Evolutionary conservation across 1,139 yeast genomes (phyloP).

Genomic region (Spathaspora sp.): DNA sequence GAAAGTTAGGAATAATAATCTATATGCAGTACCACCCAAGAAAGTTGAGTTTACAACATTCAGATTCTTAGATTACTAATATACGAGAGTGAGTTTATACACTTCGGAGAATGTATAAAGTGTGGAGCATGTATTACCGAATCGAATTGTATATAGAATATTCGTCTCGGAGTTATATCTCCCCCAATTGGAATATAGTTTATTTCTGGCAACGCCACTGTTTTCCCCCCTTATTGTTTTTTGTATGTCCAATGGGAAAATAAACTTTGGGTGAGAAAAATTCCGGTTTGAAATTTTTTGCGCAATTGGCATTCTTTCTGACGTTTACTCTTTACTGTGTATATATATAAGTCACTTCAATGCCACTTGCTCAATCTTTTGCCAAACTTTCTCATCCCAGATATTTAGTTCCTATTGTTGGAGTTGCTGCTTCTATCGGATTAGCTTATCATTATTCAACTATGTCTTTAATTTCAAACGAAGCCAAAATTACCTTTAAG

Average conservation of each 20-base stretch:
- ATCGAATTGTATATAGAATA: background rate
- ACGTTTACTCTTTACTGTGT: background rate
- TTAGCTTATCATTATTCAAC: conserved; percentile 46
- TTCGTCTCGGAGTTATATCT: too few species aligned
- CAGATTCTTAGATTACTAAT: too few species aligned
- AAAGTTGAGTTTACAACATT: too few species aligned
- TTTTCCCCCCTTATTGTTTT: background rate
- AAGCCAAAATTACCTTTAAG: conserved; percentile 54
- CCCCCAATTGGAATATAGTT: too few species aligned
- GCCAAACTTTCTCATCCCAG: conserved; percentile 19
- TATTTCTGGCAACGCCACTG: background rate
- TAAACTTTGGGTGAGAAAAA: conserved; percentile 1
- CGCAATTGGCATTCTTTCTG: background rate
- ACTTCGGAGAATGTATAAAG: too few species aligned
- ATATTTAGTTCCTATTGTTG: conserved; percentile 37
- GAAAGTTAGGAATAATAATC: too few species aligned
- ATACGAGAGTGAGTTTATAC: too few species aligned
- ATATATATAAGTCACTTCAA: background rate
- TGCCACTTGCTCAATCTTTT: conserved; percentile 10
- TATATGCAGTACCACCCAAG: background rate
- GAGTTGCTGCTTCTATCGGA: conserved; percentile 49
- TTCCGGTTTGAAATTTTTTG: background rate
- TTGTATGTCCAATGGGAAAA: background rate
- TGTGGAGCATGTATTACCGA: too few species aligned
- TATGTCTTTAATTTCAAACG: conserved; percentile 36